Conservation (phyloP, 2,329 filamentous ascomycete genomes). For the Penicillium sp. region DNA sequence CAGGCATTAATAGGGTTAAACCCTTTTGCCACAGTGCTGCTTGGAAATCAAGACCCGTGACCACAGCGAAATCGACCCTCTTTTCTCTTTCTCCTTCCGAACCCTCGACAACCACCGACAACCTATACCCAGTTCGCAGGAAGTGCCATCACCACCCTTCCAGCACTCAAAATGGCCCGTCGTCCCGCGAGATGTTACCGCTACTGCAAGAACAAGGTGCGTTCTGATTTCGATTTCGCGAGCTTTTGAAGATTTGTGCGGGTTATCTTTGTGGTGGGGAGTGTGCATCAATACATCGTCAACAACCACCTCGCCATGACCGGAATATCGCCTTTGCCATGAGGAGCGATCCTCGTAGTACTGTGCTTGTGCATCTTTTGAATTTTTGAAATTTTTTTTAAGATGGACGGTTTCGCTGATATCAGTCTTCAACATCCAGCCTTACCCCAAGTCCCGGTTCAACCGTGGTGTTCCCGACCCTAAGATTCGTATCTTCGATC, state of each 20-base stretch:
- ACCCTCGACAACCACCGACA: slow-evolving; percentile 39
- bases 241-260: slow-evolving; percentile 27
- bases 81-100: slow-evolving; percentile 33
- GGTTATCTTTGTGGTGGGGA: slow-evolving; percentile 35
- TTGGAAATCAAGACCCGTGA: slow-evolving; percentile 46
- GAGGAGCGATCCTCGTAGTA: not conserved
- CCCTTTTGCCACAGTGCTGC: slow-evolving; percentile 43
- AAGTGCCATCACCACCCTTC: slow-evolving; percentile 50
- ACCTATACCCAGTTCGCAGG: slow-evolving; percentile 48
- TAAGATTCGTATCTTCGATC: slow-evolving; percentile 95
- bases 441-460: slow-evolving; percentile 99
- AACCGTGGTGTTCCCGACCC: slow-evolving; percentile 94
- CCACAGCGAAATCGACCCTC: slow-evolving; percentile 15
- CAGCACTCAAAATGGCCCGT: slow-evolving; percentile 89
- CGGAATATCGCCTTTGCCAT: not conserved
- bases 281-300: slow-evolving; percentile 7
- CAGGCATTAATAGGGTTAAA: slow-evolving; percentile 36
- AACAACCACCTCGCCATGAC: slow-evolving; percentile 6
- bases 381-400: slow-evolving; percentile 4
- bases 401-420: slow-evolving; percentile 22
- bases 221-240: slow-evolving; percentile 40
- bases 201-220: slow-evolving; percentile 99
- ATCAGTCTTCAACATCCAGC: slow-evolving; percentile 51
- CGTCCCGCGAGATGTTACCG: slow-evolving; percentile 99
- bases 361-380: not conserved